These are phyloP conservation scores for Fusarium lyarnte DNA, from an alignment of 2,329 filamentous ascomycete genomes.

Conservation along the genomic window DNA sequence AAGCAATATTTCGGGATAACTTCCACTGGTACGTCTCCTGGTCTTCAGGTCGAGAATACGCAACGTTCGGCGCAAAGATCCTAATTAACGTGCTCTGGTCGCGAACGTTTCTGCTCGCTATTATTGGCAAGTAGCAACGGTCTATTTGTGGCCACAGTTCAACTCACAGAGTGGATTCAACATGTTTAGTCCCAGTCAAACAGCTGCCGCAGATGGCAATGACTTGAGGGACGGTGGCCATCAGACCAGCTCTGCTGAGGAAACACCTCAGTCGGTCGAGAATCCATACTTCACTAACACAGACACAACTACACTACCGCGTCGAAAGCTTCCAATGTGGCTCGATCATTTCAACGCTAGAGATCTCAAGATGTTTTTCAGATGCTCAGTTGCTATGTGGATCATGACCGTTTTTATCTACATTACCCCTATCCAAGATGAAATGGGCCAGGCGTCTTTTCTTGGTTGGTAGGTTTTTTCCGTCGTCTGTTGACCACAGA, in stretches of 20 bases:
- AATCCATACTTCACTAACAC: neutral
- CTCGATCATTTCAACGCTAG: neutral
- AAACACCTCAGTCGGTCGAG: neutral
- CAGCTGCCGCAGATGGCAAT: neutral
- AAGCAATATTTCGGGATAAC: no score
- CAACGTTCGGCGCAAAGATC: no score
- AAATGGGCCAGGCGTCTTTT: neutral
- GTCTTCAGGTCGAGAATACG: no score
- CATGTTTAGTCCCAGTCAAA: neutral
- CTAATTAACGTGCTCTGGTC: no score
- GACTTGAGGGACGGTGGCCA: neutral
- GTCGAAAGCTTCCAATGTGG: neutral
- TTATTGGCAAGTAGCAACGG: no score
- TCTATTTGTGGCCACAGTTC: no score
- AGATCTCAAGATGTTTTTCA: neutral
- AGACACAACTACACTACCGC: neutral
- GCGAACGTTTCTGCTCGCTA: no score
- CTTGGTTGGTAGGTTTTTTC: neutral
- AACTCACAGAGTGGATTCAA: neutral
- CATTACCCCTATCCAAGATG: neutral
- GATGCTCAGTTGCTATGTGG: neutral
- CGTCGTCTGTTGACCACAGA: no score
- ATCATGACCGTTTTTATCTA: neutral
- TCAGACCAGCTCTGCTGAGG: neutral
- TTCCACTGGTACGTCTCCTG: no score